Conservation (phyloP, 106 monocot species). For the Phalaenopsis equestris region DNA sequence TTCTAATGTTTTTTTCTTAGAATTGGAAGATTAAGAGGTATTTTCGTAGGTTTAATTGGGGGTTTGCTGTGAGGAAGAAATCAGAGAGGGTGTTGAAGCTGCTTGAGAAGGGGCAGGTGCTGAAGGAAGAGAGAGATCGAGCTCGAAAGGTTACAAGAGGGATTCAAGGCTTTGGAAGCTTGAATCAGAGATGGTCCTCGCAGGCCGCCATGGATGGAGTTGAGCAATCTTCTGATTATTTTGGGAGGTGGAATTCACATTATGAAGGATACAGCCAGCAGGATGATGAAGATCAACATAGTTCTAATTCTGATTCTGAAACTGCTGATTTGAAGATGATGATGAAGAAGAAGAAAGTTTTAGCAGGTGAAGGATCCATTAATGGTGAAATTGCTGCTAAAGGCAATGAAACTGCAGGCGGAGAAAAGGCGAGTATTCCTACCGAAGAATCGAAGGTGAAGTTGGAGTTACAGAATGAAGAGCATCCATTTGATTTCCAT, state of each 20-base stretch:
- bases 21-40: neutral
- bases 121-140: constrained; percentile 54
- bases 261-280: constrained; percentile 15
- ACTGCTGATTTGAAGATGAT: neutral
- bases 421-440: neutral
- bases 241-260: constrained; percentile 31
- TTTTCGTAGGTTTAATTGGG: constrained; percentile 68
- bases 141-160: constrained; percentile 45
- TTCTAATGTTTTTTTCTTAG: neutral
- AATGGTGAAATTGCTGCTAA: neutral
- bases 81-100: constrained; percentile 70
- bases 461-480: neutral
- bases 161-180: constrained; percentile 76
- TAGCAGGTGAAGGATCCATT: neutral
- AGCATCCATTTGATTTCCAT: constrained; percentile 16
- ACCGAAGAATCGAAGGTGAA: neutral
- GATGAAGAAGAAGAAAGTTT: neutral
- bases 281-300: constrained; percentile 4
- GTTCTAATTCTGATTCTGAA: neutral
- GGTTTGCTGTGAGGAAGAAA: constrained; percentile 52
- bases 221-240: neutral
- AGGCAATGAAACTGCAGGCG: neutral
- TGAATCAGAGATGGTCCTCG: constrained; percentile 22
- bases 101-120: constrained; percentile 56
- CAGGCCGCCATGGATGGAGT: neutral